Base-by-base conservation (phyloP, 2,329 filamentous ascomycete genomes). In the Botrytis cinerea region DNA sequence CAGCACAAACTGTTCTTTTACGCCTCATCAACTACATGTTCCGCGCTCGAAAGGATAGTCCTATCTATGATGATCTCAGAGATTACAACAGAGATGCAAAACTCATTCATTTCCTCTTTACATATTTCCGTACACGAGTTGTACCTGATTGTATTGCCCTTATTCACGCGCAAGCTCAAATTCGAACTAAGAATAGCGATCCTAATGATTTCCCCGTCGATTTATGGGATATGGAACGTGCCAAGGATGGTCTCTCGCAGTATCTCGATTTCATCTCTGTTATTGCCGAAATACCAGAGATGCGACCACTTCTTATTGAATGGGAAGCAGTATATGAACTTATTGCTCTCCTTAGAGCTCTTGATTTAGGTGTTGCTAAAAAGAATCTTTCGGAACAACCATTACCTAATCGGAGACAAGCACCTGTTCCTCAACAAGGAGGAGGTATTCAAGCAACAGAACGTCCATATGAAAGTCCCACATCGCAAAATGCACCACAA, bases 181-280 rank as follows among this genome's bases (percentile, higher is more conserved):
- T 98, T 48, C 91, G 93, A 60, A 90, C 91, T 59, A 90, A 91
- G 46, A 87, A 90, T 73, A 90, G 91, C 25, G 89, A 95, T 74
- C 90, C 93, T 0, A 90, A 93, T 75, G 95, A 98, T 79, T 98
- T 98, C 79, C 95, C 95, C 0, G 90, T 98, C 2, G 97, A 98
- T 79, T 88, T 94, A 64, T 98, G 95, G 95, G 95, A 98, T 79
- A 97, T 98, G 92, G 95, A 98, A 81, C 90, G 95, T 22, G 95
- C 97, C 74, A 97, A 97, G 81, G 95, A 98, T 80, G 95, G 95
- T 0, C 89, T 98, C 1, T 94, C 95, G 70, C 95, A 98, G 82
- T 97, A 97, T 80, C 89, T 98, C 2, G 95, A 98, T 78, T 97
- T 98, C 81, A 92, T 98, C 71, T 94, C 92, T 25, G 95, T 96